Conservation (phyloP, 306 rosid genomes). For the Pterocarpus macrocarpus region DNA sequence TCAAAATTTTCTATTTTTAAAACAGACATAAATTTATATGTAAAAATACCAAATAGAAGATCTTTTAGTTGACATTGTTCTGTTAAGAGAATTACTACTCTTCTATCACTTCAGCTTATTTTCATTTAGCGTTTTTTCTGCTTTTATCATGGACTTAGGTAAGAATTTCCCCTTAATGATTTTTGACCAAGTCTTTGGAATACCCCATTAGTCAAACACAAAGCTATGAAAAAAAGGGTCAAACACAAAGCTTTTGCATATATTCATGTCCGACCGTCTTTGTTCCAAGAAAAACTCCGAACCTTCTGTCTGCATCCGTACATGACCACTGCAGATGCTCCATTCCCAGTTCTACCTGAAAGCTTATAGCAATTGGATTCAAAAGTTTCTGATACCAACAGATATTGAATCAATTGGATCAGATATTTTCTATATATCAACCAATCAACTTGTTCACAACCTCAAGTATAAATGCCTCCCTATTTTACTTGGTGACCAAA, state of each 20-base stretch:
- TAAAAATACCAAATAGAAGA: too few species aligned
- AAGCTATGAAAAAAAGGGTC: not conserved
- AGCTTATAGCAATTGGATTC: conserved; percentile 11
- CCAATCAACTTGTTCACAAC: conserved; percentile 16
- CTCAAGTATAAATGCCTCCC: conserved; percentile 52
- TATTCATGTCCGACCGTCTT: conserved; percentile 38
- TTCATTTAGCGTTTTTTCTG: not conserved
- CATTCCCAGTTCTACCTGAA: conserved; percentile 36
- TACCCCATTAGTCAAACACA: not conserved
- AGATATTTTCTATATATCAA: conserved; percentile 34
- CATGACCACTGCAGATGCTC: conserved; percentile 29
- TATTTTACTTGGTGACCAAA: not conserved
- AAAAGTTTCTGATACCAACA: not conserved
- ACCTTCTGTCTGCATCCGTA: not conserved
- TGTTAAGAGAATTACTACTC: too few species aligned
- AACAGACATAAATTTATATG: too few species aligned
- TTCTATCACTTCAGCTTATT: too few species aligned
- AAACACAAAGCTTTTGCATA: conserved; percentile 43
- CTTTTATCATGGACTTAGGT: not conserved
- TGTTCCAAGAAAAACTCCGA: conserved; percentile 29
- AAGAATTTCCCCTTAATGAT: not conserved
- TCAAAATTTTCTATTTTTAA: too few species aligned
- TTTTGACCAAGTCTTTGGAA: conserved; percentile 28
- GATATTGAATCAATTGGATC: not conserved
- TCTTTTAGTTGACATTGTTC: too few species aligned